Evolutionary conservation across 2,329 filamentous ascomycete species (phyloP).

Genomic region (Ophiognomonia clavigignenti-juglandacearum): DNA sequence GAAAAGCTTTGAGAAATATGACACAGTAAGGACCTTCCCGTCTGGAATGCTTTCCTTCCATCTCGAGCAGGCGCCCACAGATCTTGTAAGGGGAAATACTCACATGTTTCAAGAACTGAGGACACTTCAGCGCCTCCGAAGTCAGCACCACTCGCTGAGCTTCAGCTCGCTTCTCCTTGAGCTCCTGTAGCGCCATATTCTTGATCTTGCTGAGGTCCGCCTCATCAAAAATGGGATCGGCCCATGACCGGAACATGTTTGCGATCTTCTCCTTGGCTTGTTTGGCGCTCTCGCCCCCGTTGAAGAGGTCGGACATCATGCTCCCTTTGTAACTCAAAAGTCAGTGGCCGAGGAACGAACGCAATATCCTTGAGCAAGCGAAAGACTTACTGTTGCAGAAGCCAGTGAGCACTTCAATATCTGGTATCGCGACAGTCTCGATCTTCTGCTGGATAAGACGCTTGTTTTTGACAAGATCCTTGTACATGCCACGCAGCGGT

Average conservation of each 20-base stretch:
- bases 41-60: too few relatives aligned
- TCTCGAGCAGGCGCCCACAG: too few relatives aligned
- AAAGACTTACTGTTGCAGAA: conserved; percentile 47
- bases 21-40: too few relatives aligned
- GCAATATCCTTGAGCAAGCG: too few relatives aligned
- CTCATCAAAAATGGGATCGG: conserved; percentile 73
- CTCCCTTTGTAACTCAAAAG: conserved; percentile 28
- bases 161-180: conserved; percentile 66
- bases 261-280: conserved; percentile 64
- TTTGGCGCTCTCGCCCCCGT: conserved; percentile 41
- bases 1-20: too few relatives aligned
- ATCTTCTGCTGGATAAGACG: conserved; percentile 65
- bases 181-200: conserved; percentile 74
- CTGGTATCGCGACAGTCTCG: conserved; percentile 64
- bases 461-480: conserved; percentile 60
- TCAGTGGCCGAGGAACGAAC: too few relatives aligned
- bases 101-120: conserved; percentile 81
- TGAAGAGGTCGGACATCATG: conserved; percentile 56
- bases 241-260: conserved; percentile 69
- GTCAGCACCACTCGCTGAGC: conserved; percentile 59
- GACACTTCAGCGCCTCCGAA: conserved; percentile 64
- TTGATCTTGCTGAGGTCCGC: conserved; percentile 77
- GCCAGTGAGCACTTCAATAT: conserved; percentile 80
- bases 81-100: conserved; percentile 32
- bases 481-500: conserved; percentile 62